Base-by-base conservation (phyloP, 768 basidiomycete species). In the Trametes cingulata region DNA sequence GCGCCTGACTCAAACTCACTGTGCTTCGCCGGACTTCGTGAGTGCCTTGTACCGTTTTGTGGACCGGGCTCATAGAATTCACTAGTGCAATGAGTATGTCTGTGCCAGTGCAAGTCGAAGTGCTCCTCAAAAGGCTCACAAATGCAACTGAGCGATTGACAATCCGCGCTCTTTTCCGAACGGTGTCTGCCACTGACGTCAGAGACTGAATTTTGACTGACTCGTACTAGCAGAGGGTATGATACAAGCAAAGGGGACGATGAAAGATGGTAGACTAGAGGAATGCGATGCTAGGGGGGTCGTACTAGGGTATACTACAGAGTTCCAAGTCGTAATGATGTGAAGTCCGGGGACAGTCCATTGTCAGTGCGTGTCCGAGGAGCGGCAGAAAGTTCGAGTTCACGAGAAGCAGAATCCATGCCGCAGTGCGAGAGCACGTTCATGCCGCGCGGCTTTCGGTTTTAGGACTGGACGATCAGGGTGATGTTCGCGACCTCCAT, bases 401-500 rank as follows among this genome's bases (percentile, higher is more conserved):
- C 49, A 37, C 12, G 17, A 39, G 36, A 51, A 19, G 10, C 20
- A 7, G 17, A 2, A 8, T 14, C 17, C 35, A 2, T 51, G 49
- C 20, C 36, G 49, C 17, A n/a, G 29, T 33, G 29, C 29, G 10
- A 4, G 35, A n/a, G 49, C 36, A 37, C 19, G 22, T 19, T 19
- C 42, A 22, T 43, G 42, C 4, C 42, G 19, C 42, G 42, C 42
- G 22, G 49, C 33, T 37, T 39, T 4, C 29, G 10, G 29, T 33
- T 56, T 56, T 17, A 39, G 35, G 22, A 50, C 27, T 57, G 29
- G 29, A 70, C 47, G 56, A 46, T 63, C n/a, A 68, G 27, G 17
- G 65, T 68, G 35, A 45, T 45, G 57, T 66, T 68, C 39, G 20
- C 48, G 22, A 62, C 43, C 54, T 68, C 63, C 40, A 56, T 46